Evolutionary conservation across 441 rosid species (phyloP), one percentile per base, ranked within the genome.

Genomic region (Croton setiger): DNA sequence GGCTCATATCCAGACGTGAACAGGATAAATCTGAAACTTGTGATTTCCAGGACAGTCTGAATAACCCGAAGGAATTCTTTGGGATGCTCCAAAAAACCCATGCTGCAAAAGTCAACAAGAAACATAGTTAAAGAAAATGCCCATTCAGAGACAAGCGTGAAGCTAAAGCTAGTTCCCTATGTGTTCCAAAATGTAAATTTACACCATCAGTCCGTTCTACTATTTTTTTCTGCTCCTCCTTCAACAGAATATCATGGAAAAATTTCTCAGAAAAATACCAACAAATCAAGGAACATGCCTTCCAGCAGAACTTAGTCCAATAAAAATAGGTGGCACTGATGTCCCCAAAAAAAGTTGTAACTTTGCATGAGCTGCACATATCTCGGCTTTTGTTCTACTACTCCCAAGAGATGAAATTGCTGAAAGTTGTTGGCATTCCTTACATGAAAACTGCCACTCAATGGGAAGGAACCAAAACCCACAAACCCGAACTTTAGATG

Each of bases 391-490:
- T 57, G 68, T 67, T 59, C 66, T 69, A 76, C 63, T 66, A 61
- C 21, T 61, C 70, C 58, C 72, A 63, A 72, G 45, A 72, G 74
- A 70, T 72, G 35, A 43, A 69, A 63, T 63, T 52, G 75, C 77
- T 23, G 83, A 80, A 69, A 60, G 68, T 75, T 86, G 84, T 76
- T 77, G 80, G 75, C 97, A 88, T 33, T 78, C 78, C 70, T 77
- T 80, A 75, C 97, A 91, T 64, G 98, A 87, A 78, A 84, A 91
- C 78, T 93, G 96, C 96, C 97, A 93, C 67, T 83, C 83, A 67
- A 58, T 72, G 37, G 97, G 98, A 64, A 87, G 85, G 82, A 85
- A 91, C 96, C 96, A 93, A 83, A 91, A 93, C 54, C 98, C 98
- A 82, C 95, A 82, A 60, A 86, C 86, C 33, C 76, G 82, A 69